Evolutionary conservation across 371 early-diverging fungal genomes (phyloP).

Genomic region (Mucor lusitanicus): DNA sequence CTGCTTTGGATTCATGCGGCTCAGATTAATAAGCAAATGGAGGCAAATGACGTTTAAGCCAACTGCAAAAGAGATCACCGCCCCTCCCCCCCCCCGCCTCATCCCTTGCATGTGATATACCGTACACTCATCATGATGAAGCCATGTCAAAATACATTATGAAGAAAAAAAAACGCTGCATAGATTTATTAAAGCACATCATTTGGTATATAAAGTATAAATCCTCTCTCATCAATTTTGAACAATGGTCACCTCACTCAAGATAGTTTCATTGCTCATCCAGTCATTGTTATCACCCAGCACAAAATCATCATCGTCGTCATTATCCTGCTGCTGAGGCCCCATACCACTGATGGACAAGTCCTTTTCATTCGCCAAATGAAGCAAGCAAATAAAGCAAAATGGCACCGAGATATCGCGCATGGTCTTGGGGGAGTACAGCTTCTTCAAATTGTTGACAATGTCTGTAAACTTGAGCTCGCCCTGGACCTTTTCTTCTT

Average conservation of each 20-base stretch:
- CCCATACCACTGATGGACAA: constrained; percentile 40
- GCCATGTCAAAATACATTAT: too few relatives aligned
- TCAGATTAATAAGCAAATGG: too few relatives aligned
- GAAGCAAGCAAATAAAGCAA: constrained; percentile 95
- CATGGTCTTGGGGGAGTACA: constrained; percentile 78
- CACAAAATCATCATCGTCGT: constrained; percentile 40
- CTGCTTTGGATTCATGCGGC: too few relatives aligned
- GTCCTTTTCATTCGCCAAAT: constrained; percentile 93
- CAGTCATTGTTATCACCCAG: constrained; percentile 34
- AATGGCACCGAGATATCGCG: constrained; percentile 93
- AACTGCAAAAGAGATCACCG: too few relatives aligned
- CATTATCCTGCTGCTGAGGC: background rate
- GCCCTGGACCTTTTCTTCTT: constrained; percentile 44
- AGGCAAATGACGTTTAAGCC: too few relatives aligned
- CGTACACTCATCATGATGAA: too few relatives aligned
- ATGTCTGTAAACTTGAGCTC: constrained; percentile 74
- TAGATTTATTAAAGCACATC: background rate
- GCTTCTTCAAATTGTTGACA: constrained; percentile 62
- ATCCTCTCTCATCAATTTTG: constrained; percentile 21
- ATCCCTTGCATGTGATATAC: too few relatives aligned
- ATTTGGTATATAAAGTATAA: background rate
- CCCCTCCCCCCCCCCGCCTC: too few relatives aligned
- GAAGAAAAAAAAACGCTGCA: background rate
- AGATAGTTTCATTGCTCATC: constrained; percentile 28
- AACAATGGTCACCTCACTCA: constrained; percentile 38